Evolutionary conservation across 192 early-diverging fungal genomes (phyloP).

Genomic region (Rhizophagus clarus): DNA sequence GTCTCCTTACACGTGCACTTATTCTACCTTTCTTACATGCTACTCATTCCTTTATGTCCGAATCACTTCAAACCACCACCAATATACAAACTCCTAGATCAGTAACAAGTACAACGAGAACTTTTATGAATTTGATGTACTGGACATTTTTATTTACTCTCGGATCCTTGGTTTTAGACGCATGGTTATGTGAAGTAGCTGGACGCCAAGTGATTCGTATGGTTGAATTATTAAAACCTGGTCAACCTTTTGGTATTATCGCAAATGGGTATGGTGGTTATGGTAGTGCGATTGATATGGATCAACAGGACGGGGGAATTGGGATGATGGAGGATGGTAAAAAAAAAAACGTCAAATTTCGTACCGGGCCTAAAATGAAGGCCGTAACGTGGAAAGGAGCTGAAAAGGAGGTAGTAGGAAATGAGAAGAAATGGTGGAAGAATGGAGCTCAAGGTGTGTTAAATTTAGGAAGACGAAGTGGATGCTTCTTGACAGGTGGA

Average conservation of each 20-base stretch:
- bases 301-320: neutral
- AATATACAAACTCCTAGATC: slow-evolving; percentile 23
- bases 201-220: slow-evolving; percentile 45
- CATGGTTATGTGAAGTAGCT: slow-evolving; percentile 49
- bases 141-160: slow-evolving; percentile 48
- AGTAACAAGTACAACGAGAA: slow-evolving; percentile 27
- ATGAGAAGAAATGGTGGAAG: slow-evolving; percentile 1
- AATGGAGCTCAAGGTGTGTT: neutral
- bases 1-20: slow-evolving; percentile 42
- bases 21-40: slow-evolving; percentile 47
- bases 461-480: neutral
- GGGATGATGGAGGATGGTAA: slow-evolving; percentile 22
- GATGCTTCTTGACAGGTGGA: slow-evolving; percentile 4
- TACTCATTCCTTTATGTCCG: slow-evolving; percentile 46
- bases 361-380: slow-evolving; percentile 29
- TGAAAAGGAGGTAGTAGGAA: slow-evolving; percentile 5
- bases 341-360: slow-evolving; percentile 37
- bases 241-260: slow-evolving; percentile 18
- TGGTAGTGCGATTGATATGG: too few relatives aligned
- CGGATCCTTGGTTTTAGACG: slow-evolving; percentile 43
- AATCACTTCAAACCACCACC: slow-evolving; percentile 22
- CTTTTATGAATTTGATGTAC: slow-evolving; percentile 46
- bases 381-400: slow-evolving; percentile 21
- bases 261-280: neutral
- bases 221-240: slow-evolving; percentile 36